Evolutionary conservation across 73 alveolate genomes (phyloP).

Genomic region (Paramecium bursaria): DNA sequence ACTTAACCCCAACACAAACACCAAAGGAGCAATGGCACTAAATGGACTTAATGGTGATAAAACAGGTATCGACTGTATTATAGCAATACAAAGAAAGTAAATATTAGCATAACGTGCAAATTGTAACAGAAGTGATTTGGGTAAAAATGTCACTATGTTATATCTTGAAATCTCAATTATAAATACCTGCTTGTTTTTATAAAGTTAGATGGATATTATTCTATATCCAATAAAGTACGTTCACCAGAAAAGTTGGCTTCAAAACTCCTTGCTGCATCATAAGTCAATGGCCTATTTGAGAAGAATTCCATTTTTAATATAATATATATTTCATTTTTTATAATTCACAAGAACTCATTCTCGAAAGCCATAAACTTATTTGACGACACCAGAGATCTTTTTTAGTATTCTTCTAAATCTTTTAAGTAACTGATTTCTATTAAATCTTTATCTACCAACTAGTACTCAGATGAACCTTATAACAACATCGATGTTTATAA

Average conservation of each 20-base stretch:
- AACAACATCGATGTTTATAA: slow-evolving; percentile 22
- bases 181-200: slow-evolving; percentile 81
- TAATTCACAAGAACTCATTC: slow-evolving; percentile 40
- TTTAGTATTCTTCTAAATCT: slow-evolving; percentile 21
- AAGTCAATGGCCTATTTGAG: background rate
- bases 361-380: slow-evolving; percentile 37
- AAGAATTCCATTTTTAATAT: background rate
- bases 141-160: slow-evolving; percentile 76
- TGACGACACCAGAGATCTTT: slow-evolving; percentile 1
- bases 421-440: slow-evolving; percentile 34
- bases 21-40: slow-evolving; percentile 97
- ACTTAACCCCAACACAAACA: slow-evolving; percentile 94
- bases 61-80: slow-evolving; percentile 85
- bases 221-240: background rate
- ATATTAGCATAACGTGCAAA: slow-evolving; percentile 84
- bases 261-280: background rate
- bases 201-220: slow-evolving; percentile 72
- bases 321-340: background rate
- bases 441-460: background rate
- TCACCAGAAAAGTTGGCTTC: slow-evolving; percentile 25
- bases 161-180: slow-evolving; percentile 35
- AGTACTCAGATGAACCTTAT: background rate
- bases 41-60: slow-evolving; percentile 94
- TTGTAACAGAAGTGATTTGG: slow-evolving; percentile 78
- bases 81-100: slow-evolving; percentile 85